phyloP scores from a whole-genome alignment of 495 filamentous ascomycete species.

The Entonaema liquescens region DNA sequence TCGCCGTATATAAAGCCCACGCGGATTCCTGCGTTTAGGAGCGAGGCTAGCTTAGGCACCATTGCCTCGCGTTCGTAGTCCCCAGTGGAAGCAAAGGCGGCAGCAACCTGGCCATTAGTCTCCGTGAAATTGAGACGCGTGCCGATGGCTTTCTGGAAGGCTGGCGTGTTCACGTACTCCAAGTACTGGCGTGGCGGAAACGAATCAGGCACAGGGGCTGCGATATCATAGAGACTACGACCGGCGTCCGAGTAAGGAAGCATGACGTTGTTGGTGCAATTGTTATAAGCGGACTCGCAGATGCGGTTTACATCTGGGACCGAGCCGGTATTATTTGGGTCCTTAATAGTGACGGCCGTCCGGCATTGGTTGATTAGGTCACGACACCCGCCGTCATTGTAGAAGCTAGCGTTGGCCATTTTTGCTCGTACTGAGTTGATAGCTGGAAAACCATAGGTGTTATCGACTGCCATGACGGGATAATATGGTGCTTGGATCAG shows the following conservation, averaged over 20 bases:
- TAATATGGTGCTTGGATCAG: slow-evolving; percentile 73
- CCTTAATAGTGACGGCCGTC: slow-evolving; percentile 49
- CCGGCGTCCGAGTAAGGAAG: slow-evolving; percentile 55
- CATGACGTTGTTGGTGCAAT: slow-evolving; percentile 58
- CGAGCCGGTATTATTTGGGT: slow-evolving; percentile 56
- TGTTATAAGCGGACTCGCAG: slow-evolving; percentile 52
- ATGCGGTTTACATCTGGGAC: slow-evolving; percentile 57
- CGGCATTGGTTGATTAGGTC: slow-evolving; percentile 63
- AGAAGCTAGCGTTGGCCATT: slow-evolving; percentile 54
- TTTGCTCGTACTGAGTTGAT: slow-evolving; percentile 58
- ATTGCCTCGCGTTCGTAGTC: slow-evolving; percentile 60
- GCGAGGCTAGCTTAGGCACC: slow-evolving; percentile 59
- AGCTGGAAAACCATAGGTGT: slow-evolving; percentile 75
- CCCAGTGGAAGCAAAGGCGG: slow-evolving; percentile 62
- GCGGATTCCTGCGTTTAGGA: slow-evolving; percentile 67
- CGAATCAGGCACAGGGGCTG: slow-evolving; percentile 58
- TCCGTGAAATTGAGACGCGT: slow-evolving; percentile 73
- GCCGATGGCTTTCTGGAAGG: slow-evolving; percentile 71
- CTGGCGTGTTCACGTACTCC: slow-evolving; percentile 70
- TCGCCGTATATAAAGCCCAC: slow-evolving; percentile 75
- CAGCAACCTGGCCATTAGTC: slow-evolving; percentile 56
- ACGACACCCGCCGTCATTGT: slow-evolving; percentile 59
- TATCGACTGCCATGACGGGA: slow-evolving; percentile 73
- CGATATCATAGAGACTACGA: slow-evolving; percentile 72
- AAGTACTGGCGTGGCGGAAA: slow-evolving; percentile 70